phyloP scores from a whole-genome alignment of 495 filamentous ascomycete species.

The Acidiella bohemica region DNA sequence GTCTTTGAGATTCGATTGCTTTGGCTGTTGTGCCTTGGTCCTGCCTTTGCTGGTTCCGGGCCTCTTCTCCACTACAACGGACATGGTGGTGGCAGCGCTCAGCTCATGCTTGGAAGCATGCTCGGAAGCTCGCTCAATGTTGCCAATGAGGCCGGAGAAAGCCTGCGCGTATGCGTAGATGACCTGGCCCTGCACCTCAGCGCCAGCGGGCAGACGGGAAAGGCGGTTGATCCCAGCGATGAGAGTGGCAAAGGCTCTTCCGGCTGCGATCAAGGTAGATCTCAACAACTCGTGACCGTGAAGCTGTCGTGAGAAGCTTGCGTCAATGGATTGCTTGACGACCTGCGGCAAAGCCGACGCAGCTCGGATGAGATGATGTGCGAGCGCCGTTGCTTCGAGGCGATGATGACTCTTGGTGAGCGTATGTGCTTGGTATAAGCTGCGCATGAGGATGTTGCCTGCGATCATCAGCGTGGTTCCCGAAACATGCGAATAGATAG shows the following conservation, averaged over 20 bases:
- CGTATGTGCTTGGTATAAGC: conserved; percentile 10
- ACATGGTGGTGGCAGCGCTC: too few species aligned
- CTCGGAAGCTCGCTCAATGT: conserved; percentile 4
- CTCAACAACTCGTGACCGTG: neutral
- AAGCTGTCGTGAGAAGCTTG: neutral
- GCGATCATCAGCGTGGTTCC: neutral
- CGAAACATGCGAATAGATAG: neutral
- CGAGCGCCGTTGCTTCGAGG: conserved; percentile 4
- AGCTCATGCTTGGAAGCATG: neutral
- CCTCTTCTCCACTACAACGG: too few species aligned
- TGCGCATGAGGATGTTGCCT: conserved; percentile 15
- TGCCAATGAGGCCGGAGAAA: conserved; percentile 10
- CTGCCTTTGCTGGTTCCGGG: conserved; percentile 2
- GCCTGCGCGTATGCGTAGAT: conserved; percentile 13
- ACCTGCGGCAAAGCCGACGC: conserved; percentile 9
- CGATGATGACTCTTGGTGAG: neutral
- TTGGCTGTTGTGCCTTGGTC: conserved; percentile 1
- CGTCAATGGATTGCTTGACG: conserved; percentile 1
- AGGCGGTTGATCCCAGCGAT: conserved; percentile 13
- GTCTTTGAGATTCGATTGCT: conserved; percentile 2
- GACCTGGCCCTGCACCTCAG: conserved; percentile 12
- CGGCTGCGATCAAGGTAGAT: conserved; percentile 4
- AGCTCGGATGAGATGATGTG: conserved; percentile 11
- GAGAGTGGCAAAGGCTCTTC: conserved; percentile 1
- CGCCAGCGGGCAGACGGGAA: conserved; percentile 4